phyloP scores from a whole-genome alignment of 768 basidiomycete species.

The Paxillus ammoniavirescens region DNA sequence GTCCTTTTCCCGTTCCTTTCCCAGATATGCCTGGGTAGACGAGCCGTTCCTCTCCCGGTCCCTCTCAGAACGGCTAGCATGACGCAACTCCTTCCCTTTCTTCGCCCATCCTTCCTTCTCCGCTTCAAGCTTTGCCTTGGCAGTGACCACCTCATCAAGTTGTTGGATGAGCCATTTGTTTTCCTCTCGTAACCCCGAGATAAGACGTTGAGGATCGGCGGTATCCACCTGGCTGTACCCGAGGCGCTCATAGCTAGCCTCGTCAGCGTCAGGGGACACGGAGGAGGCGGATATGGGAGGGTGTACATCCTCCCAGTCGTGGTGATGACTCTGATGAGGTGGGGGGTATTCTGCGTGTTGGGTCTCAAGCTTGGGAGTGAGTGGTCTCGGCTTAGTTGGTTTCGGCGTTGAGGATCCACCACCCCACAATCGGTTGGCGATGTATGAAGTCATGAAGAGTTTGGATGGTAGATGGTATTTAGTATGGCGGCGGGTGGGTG shows the following conservation, averaged over 20 bases:
- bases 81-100: slow-evolving; percentile 16
- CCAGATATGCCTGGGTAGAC: slow-evolving; percentile 13
- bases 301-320: slow-evolving; percentile 26
- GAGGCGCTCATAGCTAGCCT: slow-evolving; percentile 17
- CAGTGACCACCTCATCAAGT: neutral
- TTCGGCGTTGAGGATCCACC: slow-evolving; percentile 16
- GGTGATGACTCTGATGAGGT: no score
- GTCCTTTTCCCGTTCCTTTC: slow-evolving; percentile 13
- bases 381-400: slow-evolving; percentile 17
- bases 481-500: neutral
- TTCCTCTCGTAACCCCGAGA: neutral
- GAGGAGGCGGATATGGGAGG: slow-evolving; percentile 9
- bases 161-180: neutral
- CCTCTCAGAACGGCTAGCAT: neutral
- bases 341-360: slow-evolving; percentile 9
- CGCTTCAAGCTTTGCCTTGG: neutral
- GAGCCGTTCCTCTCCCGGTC: neutral
- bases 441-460: neutral
- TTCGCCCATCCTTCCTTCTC: neutral
- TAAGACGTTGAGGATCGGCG: neutral
- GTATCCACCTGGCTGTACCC: slow-evolving; percentile 21
- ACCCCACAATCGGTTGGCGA: slow-evolving; percentile 8
- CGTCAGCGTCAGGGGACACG: slow-evolving; percentile 16
- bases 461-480: neutral
- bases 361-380: slow-evolving; percentile 23